A percentile compares a stretch with the other conserved stretches of the same genome.
Evolutionary conservation across 2,329 filamentous ascomycete genomes (phyloP).

Genomic region (Xylaria sp.): DNA sequence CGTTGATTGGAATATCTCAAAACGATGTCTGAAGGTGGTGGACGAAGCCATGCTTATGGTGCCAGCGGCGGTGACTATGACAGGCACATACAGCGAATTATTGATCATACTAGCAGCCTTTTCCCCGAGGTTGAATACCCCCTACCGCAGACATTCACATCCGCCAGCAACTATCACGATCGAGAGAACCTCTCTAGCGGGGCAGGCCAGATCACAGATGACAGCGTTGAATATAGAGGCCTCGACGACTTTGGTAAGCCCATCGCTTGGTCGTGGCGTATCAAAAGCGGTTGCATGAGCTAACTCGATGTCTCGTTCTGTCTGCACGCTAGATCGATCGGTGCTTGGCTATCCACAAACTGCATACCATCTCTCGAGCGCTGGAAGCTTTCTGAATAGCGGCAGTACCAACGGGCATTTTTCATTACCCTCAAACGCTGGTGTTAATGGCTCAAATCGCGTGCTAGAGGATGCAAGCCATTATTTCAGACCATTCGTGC

Average conservation of each 20-base stretch:
- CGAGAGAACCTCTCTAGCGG: constrained; percentile 20
- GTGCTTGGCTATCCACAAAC: constrained; percentile 41
- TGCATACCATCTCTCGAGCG: constrained; percentile 10
- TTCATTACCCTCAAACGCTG: constrained; percentile 39
- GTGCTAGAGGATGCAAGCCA: constrained; percentile 50
- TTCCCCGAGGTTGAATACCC: constrained; percentile 37
- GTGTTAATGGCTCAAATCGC: constrained; percentile 37
- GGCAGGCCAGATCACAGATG: constrained; percentile 6
- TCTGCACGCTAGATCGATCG: constrained; percentile 41
- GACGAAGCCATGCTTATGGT: constrained; percentile 37
- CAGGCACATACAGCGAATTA: constrained; percentile 48
- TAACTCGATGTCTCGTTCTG: constrained; percentile 7
- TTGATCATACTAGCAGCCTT: constrained; percentile 44
- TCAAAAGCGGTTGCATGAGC: neutral
- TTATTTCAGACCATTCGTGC: constrained; percentile 45
- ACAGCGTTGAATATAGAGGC: constrained; percentile 25
- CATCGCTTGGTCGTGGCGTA: neutral
- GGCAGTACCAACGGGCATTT: constrained; percentile 35
- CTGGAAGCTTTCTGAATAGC: constrained; percentile 14
- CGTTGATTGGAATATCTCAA: neutral
- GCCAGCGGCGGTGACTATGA: constrained; percentile 38
- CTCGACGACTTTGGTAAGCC: constrained; percentile 49
- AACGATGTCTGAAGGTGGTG: constrained; percentile 42
- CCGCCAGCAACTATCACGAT: constrained; percentile 4
- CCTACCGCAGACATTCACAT: constrained; percentile 25